Conservation (phyloP, 2,329 filamentous ascomycete species). For the Fusarium napiforme region DNA sequence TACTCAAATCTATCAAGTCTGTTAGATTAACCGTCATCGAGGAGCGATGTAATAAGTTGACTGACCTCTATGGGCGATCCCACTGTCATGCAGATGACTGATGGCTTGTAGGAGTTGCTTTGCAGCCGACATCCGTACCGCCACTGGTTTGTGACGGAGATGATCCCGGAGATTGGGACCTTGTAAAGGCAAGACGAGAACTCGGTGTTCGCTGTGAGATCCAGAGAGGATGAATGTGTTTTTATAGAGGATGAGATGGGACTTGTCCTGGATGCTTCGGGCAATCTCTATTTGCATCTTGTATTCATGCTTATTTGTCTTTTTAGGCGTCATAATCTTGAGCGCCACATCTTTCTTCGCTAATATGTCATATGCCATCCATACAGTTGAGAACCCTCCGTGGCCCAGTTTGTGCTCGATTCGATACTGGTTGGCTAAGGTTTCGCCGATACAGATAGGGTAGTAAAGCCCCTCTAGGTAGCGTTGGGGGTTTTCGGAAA, state of each 20-base stretch:
- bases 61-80: background rate
- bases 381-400: background rate
- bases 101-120: background rate
- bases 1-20: background rate
- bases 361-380: background rate
- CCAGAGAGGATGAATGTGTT: background rate
- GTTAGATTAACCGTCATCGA: rapidly evolving
- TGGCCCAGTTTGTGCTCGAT: background rate
- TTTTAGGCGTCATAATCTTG: background rate
- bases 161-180: background rate
- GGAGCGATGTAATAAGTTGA: rapidly evolving
- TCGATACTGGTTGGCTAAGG: background rate
- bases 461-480: background rate
- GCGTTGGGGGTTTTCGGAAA: background rate
- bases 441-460: background rate
- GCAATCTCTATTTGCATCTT: background rate
- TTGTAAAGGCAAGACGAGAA: background rate
- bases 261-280: rapidly evolving
- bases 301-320: background rate
- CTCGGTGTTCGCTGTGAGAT: rapidly evolving
- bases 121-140: background rate
- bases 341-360: background rate
- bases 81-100: background rate
- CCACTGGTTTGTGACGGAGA: background rate
- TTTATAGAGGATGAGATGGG: background rate